Evolutionary conservation across 2,329 filamentous ascomycete species (phyloP), one percentile per base, ranked within the genome.

Genomic region (Fusarium marasasianum): DNA sequence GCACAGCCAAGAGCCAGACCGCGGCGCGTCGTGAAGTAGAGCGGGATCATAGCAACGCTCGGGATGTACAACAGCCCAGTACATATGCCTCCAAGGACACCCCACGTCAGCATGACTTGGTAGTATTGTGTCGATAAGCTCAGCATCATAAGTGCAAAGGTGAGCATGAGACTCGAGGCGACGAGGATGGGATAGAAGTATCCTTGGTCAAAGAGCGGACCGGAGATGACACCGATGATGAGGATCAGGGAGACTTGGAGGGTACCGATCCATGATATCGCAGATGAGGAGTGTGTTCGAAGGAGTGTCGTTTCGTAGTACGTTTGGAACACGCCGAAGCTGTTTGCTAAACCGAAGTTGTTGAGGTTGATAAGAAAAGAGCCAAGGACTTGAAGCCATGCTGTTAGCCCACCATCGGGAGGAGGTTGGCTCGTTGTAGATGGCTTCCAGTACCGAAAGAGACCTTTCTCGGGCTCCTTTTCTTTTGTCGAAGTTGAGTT

Each of bases 51-150:
- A 15, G 55, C 55, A 24, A 58, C 55, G 17, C 55, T 58, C 1
- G 55, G 55, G 10, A 58, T 58, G 31, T 58, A 58, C n/a, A 58
- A n/a, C 13, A 58, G 24, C 3, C 55, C 55, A 35, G 41, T 58
- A 7, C 55, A 58, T 35, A 48, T 58, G 1, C 55, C 55, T 8
- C 55, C 41, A 29, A 58, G 55, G 1, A 58, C 41, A n/a, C 41
- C 55, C 55, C 41, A 58, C 4, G 41, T 48, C 31, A 48, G 1
- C 55, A 58, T 58, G 18, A 58, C 41, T 14, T 58, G 55, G 8
- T 58, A 58, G 3, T 48, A 58, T 58, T 58, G 31, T 2, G 55
- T 48, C 24, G 55, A 35, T 24, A 48, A 8, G 3, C 55, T 58
- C 10, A 48, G 55, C 55, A 58, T 58, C 24, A 58, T 58, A 4